Conservation (phyloP, 2,329 filamentous ascomycete species). For the Fusarium sp. region DNA sequence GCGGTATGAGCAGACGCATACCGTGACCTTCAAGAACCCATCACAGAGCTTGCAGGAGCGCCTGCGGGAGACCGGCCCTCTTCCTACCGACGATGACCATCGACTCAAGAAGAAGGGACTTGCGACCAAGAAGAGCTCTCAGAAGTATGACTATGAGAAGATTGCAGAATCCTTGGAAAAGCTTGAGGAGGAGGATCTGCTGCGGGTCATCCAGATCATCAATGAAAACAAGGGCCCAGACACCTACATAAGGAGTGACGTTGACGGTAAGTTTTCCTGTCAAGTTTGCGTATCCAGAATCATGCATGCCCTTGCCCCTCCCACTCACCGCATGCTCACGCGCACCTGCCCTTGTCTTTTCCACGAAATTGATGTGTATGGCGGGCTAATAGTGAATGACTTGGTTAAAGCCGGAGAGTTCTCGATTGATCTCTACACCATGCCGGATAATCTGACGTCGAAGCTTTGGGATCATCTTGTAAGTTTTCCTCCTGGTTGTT, state of each 20-base stretch:
- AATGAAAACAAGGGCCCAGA: constrained; percentile 96
- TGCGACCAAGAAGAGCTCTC: constrained; percentile 80
- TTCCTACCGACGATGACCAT: constrained; percentile 79
- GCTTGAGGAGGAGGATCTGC: constrained; percentile 89
- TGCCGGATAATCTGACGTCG: constrained; percentile 88
- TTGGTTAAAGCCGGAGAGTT: constrained; percentile 83
- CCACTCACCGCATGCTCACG: background rate
- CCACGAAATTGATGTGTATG: constrained; percentile 48
- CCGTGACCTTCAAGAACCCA: constrained; percentile 90
- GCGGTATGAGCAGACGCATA: constrained; percentile 85
- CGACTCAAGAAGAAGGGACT: constrained; percentile 70
- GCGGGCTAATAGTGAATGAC: constrained; percentile 51
- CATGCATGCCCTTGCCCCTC: background rate
- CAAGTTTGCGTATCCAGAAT: background rate
- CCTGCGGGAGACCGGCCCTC: constrained; percentile 84
- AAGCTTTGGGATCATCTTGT: constrained; percentile 92
- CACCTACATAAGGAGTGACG: constrained; percentile 96
- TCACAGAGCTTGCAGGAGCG: constrained; percentile 83
- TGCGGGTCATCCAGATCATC: constrained; percentile 97
- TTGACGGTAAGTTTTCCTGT: constrained; percentile 77
- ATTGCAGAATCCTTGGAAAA: constrained; percentile 91
- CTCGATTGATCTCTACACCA: constrained; percentile 97
- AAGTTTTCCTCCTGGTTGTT: constrained; percentile 40
- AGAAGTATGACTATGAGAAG: constrained; percentile 89
- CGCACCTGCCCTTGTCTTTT: constrained; percentile 24